Evolutionary conservation across 805 yeast species (phyloP).

Genomic region (Nakazawaea molendinolei): DNA sequence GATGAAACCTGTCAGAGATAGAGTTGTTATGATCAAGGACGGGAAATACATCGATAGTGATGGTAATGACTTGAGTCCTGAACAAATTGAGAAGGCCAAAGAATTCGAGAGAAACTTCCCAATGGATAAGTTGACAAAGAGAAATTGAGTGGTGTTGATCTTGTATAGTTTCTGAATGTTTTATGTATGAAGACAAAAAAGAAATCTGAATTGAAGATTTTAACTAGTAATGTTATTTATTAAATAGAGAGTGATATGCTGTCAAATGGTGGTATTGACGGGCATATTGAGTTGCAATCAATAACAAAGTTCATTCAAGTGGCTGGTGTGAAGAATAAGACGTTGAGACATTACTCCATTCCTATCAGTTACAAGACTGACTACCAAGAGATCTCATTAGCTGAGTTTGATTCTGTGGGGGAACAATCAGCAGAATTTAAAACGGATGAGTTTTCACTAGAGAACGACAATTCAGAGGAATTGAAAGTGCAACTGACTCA

Average conservation of each 20-base stretch:
- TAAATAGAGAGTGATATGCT: too few species aligned
- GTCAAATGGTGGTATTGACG: too few species aligned
- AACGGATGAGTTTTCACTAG: too few species aligned
- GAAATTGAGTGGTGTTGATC: slow-evolving; percentile 8
- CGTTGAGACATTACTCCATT: neutral
- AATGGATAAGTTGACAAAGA: slow-evolving; percentile 10
- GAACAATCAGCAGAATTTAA: too few species aligned
- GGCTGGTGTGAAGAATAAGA: neutral
- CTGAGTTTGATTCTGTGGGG: too few species aligned
- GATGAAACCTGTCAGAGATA: neutral
- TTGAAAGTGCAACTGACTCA: too few species aligned
- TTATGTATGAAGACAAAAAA: too few species aligned
- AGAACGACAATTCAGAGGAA: too few species aligned
- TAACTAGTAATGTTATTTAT: too few species aligned
- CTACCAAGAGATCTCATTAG: too few species aligned
- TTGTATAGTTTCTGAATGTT: neutral
- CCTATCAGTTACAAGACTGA: too few species aligned
- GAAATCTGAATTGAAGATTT: too few species aligned
- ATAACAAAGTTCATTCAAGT: neutral
- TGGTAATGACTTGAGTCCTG: slow-evolving; percentile 20
- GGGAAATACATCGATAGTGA: slow-evolving; percentile 14
- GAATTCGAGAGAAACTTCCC: slow-evolving; percentile 5
- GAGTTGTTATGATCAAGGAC: slow-evolving; percentile 1
- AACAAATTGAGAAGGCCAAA: slow-evolving; percentile 10
- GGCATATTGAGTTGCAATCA: neutral